Conservation (phyloP, 306 rosid species). For the Crotalaria pallida region DNA sequence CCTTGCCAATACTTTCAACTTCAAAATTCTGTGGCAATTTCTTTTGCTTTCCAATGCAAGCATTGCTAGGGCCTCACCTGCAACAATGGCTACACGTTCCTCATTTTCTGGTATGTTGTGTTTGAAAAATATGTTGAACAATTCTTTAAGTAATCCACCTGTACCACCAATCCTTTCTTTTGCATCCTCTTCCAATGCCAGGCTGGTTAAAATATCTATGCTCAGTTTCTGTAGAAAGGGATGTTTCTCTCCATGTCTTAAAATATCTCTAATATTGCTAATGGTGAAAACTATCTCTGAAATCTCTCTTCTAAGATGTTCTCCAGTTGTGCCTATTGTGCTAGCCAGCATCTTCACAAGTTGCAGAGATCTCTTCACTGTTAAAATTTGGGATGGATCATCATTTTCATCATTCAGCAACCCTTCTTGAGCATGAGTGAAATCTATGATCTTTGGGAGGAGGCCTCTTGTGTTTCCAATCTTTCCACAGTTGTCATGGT, state of each 20-base stretch:
- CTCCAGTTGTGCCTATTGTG: conserved; percentile 68
- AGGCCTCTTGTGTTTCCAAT: conserved; percentile 83
- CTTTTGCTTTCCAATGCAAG: conserved; percentile 63
- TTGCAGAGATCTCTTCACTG: conserved; percentile 62
- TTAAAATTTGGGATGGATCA: conserved; percentile 39
- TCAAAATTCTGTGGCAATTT: conserved; percentile 59
- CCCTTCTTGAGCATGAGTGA: conserved; percentile 58
- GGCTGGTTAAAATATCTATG: conserved; percentile 56
- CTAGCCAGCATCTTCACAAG: conserved; percentile 70
- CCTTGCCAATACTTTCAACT: conserved; percentile 37
- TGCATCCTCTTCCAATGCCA: conserved; percentile 73
- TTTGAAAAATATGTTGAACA: conserved; percentile 54
- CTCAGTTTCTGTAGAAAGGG: conserved; percentile 60
- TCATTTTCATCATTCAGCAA: conserved; percentile 41
- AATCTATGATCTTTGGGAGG: conserved; percentile 65
- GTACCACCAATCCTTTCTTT: conserved; percentile 69
- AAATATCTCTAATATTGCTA: conserved; percentile 66
- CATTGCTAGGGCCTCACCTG: conserved; percentile 88
- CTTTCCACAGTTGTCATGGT: conserved; percentile 80
- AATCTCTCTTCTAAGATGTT: conserved; percentile 57
- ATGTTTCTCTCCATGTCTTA: conserved; percentile 52
- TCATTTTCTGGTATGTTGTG: conserved; percentile 28
- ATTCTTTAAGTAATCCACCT: conserved; percentile 67
- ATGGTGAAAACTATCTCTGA: conserved; percentile 68
- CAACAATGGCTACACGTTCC: conserved; percentile 34